Evolutionary conservation across 768 basidiomycete species (phyloP).

Genomic region (Mrakia hoshinonis): DNA sequence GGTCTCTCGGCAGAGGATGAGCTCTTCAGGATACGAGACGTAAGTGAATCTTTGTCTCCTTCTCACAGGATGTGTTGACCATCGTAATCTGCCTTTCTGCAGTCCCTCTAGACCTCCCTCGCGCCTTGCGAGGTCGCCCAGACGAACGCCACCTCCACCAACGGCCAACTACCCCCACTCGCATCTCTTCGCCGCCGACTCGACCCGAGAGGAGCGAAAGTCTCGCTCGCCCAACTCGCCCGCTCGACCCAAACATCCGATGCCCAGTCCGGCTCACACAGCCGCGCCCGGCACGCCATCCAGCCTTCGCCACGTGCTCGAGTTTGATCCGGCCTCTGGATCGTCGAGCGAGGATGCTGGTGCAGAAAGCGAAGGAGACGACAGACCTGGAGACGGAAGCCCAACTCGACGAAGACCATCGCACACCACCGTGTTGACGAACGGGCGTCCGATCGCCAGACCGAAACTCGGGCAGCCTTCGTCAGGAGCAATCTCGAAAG

Average conservation of each 20-base stretch:
- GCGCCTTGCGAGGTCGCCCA: not conserved
- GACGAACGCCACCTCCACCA: not conserved
- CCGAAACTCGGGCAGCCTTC: no score
- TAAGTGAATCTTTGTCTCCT: not conserved
- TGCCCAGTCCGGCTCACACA: not conserved
- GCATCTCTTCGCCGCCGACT: not conserved
- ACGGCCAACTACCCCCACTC: conserved; percentile 11
- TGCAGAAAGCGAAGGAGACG: not conserved
- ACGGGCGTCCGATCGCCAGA: no score
- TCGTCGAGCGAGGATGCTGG: not conserved
- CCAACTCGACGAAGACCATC: not conserved
- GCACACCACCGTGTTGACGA: no score
- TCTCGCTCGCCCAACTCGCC: conserved; percentile 20
- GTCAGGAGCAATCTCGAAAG: no score
- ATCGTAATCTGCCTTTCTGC: not conserved
- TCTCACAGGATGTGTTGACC: no score
- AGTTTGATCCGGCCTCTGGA: not conserved
- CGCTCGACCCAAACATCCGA: conserved; percentile 5
- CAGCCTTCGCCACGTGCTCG: not conserved
- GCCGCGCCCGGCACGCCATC: not conserved
- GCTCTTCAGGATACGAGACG: not conserved
- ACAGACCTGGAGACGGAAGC: not conserved
- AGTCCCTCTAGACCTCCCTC: not conserved
- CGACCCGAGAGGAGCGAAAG: conserved; percentile 7
- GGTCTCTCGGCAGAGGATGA: no score